Percentiles rank a stretch among this genome's conserved stretches.
These are phyloP conservation scores for Termitomyces sp. DNA, from an alignment of 768 basidiomycete species.

Conservation along the genomic window DNA sequence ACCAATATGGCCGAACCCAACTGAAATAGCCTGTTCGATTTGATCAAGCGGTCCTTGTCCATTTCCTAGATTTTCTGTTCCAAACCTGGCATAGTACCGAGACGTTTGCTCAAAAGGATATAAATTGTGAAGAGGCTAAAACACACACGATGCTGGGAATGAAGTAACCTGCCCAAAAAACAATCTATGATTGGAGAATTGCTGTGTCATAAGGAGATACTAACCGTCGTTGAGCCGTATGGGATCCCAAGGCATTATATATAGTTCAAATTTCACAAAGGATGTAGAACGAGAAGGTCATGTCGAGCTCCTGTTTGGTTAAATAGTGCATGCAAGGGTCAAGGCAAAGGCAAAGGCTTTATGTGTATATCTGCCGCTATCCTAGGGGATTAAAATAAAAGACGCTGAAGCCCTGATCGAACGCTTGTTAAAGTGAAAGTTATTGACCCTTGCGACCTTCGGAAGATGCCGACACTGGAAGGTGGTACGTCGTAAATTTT, in stretches of 20 bases:
- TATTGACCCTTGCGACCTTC: no score
- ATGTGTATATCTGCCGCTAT: background rate
- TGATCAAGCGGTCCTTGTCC: slow-evolving; percentile 45
- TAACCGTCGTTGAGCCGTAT: slow-evolving; percentile 56
- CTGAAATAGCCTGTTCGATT: slow-evolving; percentile 56
- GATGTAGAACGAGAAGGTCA: background rate
- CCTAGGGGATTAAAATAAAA: no score
- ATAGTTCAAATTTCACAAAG: background rate
- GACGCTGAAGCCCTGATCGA: no score
- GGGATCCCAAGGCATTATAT: slow-evolving; percentile 56
- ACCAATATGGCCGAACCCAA: slow-evolving; percentile 63
- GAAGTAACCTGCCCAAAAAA: slow-evolving; percentile 30
- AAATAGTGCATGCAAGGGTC: background rate
- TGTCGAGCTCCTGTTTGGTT: background rate
- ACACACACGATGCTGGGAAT: slow-evolving; percentile 35
- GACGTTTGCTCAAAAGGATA: background rate
- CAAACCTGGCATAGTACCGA: slow-evolving; percentile 34
- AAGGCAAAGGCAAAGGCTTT: no score
- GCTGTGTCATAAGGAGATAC: background rate
- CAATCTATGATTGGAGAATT: background rate
- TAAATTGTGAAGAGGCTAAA: background rate
- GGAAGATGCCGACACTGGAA: no score
- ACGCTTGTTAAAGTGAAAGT: no score
- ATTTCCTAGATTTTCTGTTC: slow-evolving; percentile 60
- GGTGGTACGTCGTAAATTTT: no score